These are phyloP conservation scores for Gymnopilus dilepis DNA, from an alignment of 768 basidiomycete species.

Conservation along the genomic window DNA sequence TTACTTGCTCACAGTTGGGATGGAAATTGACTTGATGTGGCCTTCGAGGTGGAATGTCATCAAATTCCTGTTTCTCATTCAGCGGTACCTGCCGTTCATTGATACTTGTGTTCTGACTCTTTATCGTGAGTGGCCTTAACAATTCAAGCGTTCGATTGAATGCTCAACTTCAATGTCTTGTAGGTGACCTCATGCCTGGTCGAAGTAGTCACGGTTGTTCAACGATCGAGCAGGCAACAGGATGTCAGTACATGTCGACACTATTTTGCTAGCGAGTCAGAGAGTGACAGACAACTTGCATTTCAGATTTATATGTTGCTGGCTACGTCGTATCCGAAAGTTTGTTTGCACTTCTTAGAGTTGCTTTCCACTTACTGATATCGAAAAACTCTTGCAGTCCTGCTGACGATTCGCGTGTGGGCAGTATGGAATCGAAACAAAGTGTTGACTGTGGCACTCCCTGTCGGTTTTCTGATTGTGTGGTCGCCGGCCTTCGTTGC, in stretches of 20 bases:
- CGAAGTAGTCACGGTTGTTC: slow-evolving; percentile 1
- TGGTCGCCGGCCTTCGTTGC: slow-evolving; percentile 8
- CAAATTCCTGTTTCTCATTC: slow-evolving; percentile 19
- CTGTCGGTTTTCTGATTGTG: neutral
- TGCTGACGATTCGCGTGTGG: slow-evolving; percentile 17
- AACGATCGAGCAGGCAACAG: slow-evolving; percentile 4
- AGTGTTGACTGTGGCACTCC: slow-evolving; percentile 1
- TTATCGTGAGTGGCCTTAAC: slow-evolving; percentile 12
- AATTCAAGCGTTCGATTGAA: neutral
- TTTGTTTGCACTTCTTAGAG: neutral
- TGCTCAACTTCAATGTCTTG: neutral
- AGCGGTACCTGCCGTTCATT: slow-evolving; percentile 19
- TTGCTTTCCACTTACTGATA: neutral
- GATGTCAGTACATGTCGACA: slow-evolving; percentile 12
- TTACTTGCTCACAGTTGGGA: slow-evolving; percentile 17
- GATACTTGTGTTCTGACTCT: slow-evolving; percentile 16
- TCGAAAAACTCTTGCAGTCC: slow-evolving; percentile 2
- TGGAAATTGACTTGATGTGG: slow-evolving; percentile 19
- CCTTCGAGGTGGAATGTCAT: slow-evolving; percentile 17
- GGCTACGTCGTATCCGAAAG: slow-evolving; percentile 17
- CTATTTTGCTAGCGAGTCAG: neutral
- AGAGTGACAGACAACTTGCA: neutral
- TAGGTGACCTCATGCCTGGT: slow-evolving; percentile 13
- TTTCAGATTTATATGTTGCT: slow-evolving; percentile 14
- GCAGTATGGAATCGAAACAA: slow-evolving; percentile 17